Conservation (phyloP, 352 stramenopile species). For the Phytopythium cucurbitacearum region DNA sequence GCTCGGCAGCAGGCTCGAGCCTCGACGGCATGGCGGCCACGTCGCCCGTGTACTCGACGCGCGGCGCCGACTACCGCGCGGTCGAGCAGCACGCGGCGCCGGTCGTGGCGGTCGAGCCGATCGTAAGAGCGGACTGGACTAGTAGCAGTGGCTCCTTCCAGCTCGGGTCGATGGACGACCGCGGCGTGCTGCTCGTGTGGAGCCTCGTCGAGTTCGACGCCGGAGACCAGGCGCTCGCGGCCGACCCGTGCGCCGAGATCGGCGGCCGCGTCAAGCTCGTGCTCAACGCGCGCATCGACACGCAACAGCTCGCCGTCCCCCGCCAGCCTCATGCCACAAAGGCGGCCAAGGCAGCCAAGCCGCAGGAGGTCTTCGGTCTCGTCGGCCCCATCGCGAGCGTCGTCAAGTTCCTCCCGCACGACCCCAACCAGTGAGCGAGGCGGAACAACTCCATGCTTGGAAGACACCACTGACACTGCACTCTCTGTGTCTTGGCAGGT, state of each 20-base stretch:
- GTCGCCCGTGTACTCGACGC: slow-evolving; percentile 56
- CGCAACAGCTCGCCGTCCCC: slow-evolving; percentile 23
- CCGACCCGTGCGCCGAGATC: slow-evolving; percentile 63
- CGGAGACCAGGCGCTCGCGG: slow-evolving; percentile 33
- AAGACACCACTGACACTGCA: background rate
- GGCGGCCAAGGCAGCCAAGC: background rate
- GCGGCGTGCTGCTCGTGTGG: slow-evolving; percentile 63
- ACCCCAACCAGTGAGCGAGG: slow-evolving; percentile 42
- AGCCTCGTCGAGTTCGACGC: slow-evolving; percentile 56
- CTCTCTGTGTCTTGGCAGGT: slow-evolving; percentile 16
- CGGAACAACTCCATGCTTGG: too few species aligned
- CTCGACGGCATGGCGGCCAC: slow-evolving; percentile 24
- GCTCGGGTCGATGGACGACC: slow-evolving; percentile 69
- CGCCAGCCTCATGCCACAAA: background rate
- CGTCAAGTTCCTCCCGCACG: slow-evolving; percentile 45
- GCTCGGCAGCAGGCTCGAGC: background rate
- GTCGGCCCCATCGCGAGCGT: slow-evolving; percentile 45
- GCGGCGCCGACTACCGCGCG: slow-evolving; percentile 36
- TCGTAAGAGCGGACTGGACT: slow-evolving; percentile 11
- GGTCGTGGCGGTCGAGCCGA: slow-evolving; percentile 41
- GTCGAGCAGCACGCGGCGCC: slow-evolving; percentile 31
- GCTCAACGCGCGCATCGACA: slow-evolving; percentile 59
- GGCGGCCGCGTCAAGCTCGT: slow-evolving; percentile 60
- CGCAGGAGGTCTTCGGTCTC: background rate
- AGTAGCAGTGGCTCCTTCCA: slow-evolving; percentile 36